Base-by-base conservation (phyloP, 495 filamentous ascomycete genomes). In the Daldinia vernicosa region DNA sequence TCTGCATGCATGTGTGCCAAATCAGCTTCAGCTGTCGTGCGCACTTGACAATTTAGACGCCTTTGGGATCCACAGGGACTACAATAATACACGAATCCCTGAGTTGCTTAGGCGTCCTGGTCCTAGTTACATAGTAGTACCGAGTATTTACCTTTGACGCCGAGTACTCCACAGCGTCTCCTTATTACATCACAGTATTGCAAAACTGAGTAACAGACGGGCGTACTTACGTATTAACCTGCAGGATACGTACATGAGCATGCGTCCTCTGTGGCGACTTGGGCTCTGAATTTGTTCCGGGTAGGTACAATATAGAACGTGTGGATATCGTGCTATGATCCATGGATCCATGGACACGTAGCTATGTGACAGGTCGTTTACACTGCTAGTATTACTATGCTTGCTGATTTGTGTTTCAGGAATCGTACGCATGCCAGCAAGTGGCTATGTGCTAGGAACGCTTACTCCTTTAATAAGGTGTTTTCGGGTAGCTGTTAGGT, bases 291-390 rank as follows among this genome's bases (percentile, higher is more conserved):
- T 17, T 19, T 22, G 52, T 32, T 8, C 30, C 17, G 52, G 24
- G 15, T 19, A 55, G 1, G 28, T 55, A 32, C 27, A 55, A 33
- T 30, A 28, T 17, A 45, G 56, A 59, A 22, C 19, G 39, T 33
- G 53, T 66, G 59, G 27, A 43, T 26, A 67, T 67, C 51, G 47
- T 71, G 22, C 63, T 7, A 63, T 47, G 43, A 19, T 47, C 43
- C 43, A 47, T 19, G 43, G 43, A 19, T 47, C 0, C 43, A 24
- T 54, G 52, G 65, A 39, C 50, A 60, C 50, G 56, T 65, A 65
- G 32, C 5, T 39, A 71, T 72, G 60, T 72, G 70, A 72, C 61
- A 72, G 30, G 65, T 72, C 70, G 70, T 65, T 65, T 65, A 37
- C n/a, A n/a, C n/a, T n/a, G n/a, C 17, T 50, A 56, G 60, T 64